Evolutionary conservation across 257 asterid genomes (phyloP).

Genomic region (Eucommia ulmoides): DNA sequence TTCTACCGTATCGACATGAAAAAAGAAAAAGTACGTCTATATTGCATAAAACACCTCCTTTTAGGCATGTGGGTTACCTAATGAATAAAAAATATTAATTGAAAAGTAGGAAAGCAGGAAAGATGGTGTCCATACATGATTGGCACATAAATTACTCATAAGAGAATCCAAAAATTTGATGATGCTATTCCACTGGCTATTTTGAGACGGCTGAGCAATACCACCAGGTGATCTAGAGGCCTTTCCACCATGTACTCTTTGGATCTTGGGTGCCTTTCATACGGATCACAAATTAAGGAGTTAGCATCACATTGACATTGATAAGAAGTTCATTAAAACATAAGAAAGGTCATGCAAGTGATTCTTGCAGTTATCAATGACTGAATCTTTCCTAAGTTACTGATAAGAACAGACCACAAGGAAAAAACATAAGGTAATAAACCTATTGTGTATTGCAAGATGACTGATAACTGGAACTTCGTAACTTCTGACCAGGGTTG

Average conservation of each 20-base stretch:
- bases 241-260: constrained; percentile 96
- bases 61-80: background rate
- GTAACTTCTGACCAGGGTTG: too few species aligned
- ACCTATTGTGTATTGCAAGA: too few species aligned
- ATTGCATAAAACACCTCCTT: background rate
- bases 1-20: background rate
- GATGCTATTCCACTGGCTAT: constrained; percentile 92
- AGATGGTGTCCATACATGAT: constrained; percentile 37
- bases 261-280: constrained; percentile 74
- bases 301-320: background rate
- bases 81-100: background rate
- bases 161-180: constrained; percentile 83
- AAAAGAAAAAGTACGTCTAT: background rate
- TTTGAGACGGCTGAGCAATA: constrained; percentile 60
- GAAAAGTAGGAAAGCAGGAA: background rate
- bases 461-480: background rate
- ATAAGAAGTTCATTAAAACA: background rate
- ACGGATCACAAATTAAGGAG: constrained; percentile 3
- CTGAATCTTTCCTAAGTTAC: too few species aligned
- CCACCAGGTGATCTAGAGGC: constrained; percentile 76
- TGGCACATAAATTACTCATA: constrained; percentile 60
- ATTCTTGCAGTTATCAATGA: too few species aligned
- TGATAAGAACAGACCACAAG: too few species aligned
- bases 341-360: background rate
- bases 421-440: too few species aligned